phyloP scores from a whole-genome alignment of 345 rosid species.

The Raphanus sativus region DNA sequence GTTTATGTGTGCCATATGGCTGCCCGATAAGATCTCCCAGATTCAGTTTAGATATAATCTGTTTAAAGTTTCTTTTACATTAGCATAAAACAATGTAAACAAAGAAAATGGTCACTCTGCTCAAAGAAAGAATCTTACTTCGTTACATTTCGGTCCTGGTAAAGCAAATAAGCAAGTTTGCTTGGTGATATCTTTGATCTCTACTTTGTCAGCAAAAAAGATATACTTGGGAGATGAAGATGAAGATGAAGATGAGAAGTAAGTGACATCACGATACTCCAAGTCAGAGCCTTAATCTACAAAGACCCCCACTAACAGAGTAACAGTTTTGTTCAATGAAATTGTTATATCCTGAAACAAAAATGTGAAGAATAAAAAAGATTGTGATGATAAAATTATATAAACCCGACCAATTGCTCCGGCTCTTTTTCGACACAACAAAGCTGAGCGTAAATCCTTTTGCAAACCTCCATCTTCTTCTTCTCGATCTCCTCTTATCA shows the following conservation, averaged over 20 bases:
- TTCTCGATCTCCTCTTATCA: too few relatives aligned
- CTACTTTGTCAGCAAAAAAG: constrained; percentile 85
- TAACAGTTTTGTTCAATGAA: too few relatives aligned
- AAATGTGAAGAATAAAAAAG: too few relatives aligned
- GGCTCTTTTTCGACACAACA: too few relatives aligned
- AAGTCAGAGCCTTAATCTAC: too few relatives aligned
- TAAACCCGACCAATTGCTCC: too few relatives aligned
- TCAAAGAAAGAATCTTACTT: constrained; percentile 46
- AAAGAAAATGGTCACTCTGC: background rate
- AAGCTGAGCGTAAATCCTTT: too few relatives aligned
- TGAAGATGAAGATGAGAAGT: constrained; percentile 11
- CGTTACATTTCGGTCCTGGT: constrained; percentile 66
- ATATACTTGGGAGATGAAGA: constrained; percentile 50
- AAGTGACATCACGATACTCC: background rate
- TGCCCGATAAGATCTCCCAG: constrained; percentile 73
- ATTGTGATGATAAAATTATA: too few relatives aligned
- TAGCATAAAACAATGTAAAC: constrained; percentile 14
- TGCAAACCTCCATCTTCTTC: too few relatives aligned
- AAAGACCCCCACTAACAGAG: too few relatives aligned
- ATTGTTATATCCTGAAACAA: too few relatives aligned
- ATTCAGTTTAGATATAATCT: constrained; percentile 69
- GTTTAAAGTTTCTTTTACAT: constrained; percentile 16
- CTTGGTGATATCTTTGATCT: constrained; percentile 76
- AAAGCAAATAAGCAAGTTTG: constrained; percentile 70
- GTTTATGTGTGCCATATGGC: constrained; percentile 73